These are phyloP conservation scores for Xylariaceae sp. DNA, from an alignment of 2,329 filamentous ascomycete genomes.

Conservation along the genomic window DNA sequence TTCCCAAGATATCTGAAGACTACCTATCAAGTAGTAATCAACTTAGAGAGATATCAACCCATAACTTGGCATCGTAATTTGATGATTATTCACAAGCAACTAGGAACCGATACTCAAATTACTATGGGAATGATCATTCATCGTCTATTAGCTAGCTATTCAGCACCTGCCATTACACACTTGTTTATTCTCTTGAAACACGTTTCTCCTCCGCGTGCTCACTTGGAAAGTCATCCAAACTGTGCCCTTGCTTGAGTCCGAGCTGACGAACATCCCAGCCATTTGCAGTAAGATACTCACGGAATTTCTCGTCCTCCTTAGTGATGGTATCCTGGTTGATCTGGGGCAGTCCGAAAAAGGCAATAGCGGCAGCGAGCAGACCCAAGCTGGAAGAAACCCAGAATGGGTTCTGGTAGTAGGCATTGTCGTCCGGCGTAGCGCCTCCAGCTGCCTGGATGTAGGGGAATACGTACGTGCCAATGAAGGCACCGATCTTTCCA, in stretches of 20 bases:
- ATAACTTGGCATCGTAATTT: too few relatives aligned
- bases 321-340: conserved; percentile 85
- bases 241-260: conserved; percentile 38
- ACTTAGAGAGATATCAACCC: too few relatives aligned
- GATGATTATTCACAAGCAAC: too few relatives aligned
- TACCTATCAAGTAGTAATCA: too few relatives aligned
- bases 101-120: too few relatives aligned
- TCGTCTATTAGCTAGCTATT: too few relatives aligned
- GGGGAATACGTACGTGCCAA: conserved; percentile 79
- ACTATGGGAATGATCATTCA: too few relatives aligned
- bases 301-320: conserved; percentile 71
- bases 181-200: too few relatives aligned
- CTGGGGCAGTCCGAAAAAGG: conserved; percentile 65
- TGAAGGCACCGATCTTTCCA: conserved; percentile 78
- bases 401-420: conserved; percentile 79
- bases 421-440: conserved; percentile 37
- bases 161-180: too few relatives aligned
- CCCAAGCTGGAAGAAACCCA: conserved; percentile 78
- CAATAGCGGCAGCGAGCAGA: conserved; percentile 66
- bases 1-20: too few relatives aligned
- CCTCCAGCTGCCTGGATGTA: conserved; percentile 63
- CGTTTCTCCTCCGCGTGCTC: too few relatives aligned
- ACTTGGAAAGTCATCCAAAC: conserved; percentile 18
- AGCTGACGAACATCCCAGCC: conserved; percentile 69
- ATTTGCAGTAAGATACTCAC: conserved; percentile 65